phyloP scores from a whole-genome alignment of 2,329 filamentous ascomycete species.

The Calycina herbarum region DNA sequence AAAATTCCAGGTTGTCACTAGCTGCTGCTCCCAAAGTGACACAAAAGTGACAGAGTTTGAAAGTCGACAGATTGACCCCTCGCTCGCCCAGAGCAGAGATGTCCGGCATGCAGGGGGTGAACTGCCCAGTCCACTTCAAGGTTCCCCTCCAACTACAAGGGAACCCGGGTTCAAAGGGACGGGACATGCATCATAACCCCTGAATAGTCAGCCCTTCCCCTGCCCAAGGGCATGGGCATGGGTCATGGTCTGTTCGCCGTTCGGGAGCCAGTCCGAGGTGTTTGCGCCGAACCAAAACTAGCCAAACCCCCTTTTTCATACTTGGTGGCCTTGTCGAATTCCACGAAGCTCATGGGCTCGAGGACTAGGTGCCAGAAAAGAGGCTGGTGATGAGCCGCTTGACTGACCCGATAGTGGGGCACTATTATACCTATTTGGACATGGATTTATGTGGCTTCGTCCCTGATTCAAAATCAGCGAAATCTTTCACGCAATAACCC shows the following conservation, averaged over 20 bases:
- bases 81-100: background rate
- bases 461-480: background rate
- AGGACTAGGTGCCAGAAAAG: background rate
- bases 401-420: background rate
- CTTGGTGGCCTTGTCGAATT: background rate
- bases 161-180: background rate
- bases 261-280: slow-evolving; percentile 4
- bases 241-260: slow-evolving; percentile 2
- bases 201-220: background rate
- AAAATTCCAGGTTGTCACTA: background rate
- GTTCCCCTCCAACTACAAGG: background rate
- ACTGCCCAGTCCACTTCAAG: background rate
- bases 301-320: background rate
- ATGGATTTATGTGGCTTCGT: background rate
- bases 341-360: background rate
- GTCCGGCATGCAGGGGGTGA: background rate
- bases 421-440: background rate
- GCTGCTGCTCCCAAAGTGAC: background rate
- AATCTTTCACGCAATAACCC: background rate
- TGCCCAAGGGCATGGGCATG: slow-evolving; percentile 6
- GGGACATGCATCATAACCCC: slow-evolving; percentile 3
- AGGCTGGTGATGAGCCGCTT: slow-evolving; percentile 3
- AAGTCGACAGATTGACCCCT: slow-evolving; percentile 4
- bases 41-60: background rate
- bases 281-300: background rate